Evolutionary conservation across 345 rosid species (phyloP).

Genomic region (Angophora floribunda): DNA sequence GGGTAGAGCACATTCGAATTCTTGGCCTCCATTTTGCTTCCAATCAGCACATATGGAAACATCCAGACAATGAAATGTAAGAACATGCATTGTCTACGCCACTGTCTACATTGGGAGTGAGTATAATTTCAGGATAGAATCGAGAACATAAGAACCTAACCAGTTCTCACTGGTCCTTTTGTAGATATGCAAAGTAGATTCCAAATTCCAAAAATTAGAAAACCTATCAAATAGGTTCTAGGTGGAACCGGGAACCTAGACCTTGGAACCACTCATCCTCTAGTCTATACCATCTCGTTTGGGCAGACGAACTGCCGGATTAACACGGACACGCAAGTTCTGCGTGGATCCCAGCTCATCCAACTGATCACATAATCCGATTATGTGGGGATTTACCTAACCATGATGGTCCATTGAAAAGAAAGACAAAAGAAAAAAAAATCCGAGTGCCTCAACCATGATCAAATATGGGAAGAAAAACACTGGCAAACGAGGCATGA

Average conservation of each 20-base stretch:
- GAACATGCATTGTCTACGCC: fast-evolving
- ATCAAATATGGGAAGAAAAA: neutral
- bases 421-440: neutral
- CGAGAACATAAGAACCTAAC: no score
- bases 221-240: no score
- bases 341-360: fast-evolving
- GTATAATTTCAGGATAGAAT: no score
- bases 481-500: neutral
- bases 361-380: neutral
- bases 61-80: neutral
- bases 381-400: neutral
- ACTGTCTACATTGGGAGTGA: no score
- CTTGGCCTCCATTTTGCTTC: neutral
- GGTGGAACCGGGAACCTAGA: no score
- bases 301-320: fast-evolving
- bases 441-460: neutral
- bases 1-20: no score
- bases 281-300: neutral
- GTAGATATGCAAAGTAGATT: no score
- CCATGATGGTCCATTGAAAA: neutral
- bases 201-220: no score
- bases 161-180: no score
- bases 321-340: no score
- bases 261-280: no score
- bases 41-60: neutral